Evolutionary conservation across 371 early-diverging fungal species (phyloP).

Genomic region (Syncephalastrum racemosum): DNA sequence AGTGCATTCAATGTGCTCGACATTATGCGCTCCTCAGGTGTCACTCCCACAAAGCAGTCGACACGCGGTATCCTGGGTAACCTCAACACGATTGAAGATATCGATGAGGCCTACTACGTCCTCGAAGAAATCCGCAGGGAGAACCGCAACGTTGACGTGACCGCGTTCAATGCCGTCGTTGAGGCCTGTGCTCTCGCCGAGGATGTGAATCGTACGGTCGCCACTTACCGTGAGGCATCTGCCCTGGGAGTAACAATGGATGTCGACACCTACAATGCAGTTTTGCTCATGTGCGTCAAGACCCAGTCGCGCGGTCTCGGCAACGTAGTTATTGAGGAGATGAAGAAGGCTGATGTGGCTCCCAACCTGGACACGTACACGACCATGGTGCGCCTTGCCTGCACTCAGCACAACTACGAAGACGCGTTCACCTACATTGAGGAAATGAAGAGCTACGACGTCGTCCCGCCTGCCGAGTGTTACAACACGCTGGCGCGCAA

Average conservation of each 20-base stretch:
- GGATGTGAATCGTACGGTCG: constrained; percentile 54
- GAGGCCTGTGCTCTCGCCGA: constrained; percentile 52
- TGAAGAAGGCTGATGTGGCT: constrained; percentile 50
- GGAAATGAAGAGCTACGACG: constrained; percentile 70
- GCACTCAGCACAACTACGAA: constrained; percentile 65
- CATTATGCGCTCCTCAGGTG: constrained; percentile 63
- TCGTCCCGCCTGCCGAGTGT: constrained; percentile 58
- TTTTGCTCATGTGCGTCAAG: constrained; percentile 58
- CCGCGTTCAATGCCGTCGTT: constrained; percentile 66
- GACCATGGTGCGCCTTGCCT: constrained; percentile 54
- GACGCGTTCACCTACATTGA: constrained; percentile 77
- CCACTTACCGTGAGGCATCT: constrained; percentile 53
- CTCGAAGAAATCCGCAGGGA: constrained; percentile 54
- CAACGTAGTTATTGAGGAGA: constrained; percentile 54
- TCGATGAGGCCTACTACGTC: constrained; percentile 52
- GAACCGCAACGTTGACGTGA: constrained; percentile 50
- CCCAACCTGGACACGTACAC: constrained; percentile 62
- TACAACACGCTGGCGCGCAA: constrained; percentile 60
- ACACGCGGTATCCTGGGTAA: constrained; percentile 32
- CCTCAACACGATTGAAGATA: constrained; percentile 25
- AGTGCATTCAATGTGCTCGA: constrained; percentile 66
- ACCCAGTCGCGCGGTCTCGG: constrained; percentile 58
- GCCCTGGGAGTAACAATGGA: constrained; percentile 51
- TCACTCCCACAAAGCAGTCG: constrained; percentile 41
- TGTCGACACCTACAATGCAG: constrained; percentile 60